Percentiles rank a stretch among this genome's conserved stretches.
Evolutionary conservation across 306 rosid genomes (phyloP).

Genomic region (Casuarina glauca): DNA sequence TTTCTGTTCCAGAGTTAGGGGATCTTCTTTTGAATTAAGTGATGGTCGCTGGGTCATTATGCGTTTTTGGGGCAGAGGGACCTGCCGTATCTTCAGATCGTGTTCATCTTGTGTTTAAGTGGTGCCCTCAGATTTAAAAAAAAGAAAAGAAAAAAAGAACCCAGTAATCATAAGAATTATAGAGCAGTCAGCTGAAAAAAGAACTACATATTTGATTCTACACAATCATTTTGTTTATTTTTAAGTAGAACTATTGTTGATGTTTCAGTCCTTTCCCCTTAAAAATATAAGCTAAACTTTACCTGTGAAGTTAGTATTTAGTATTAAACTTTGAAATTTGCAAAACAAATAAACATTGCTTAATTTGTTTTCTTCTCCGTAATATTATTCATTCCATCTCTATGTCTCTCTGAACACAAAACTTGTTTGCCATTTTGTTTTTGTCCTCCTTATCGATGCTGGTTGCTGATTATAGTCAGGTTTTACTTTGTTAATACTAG

Average conservation of each 20-base stretch:
- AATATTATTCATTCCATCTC: not conserved
- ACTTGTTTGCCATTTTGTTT: too few species aligned
- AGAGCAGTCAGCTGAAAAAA: too few species aligned
- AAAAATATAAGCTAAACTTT: not conserved
- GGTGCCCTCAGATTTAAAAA: not conserved
- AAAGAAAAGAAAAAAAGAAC: not conserved
- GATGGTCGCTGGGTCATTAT: not conserved
- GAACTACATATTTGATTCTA: not conserved
- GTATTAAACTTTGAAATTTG: not conserved
- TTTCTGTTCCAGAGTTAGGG: not conserved
- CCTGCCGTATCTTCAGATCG: not conserved
- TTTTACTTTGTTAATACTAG: not conserved
- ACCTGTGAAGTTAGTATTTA: not conserved
- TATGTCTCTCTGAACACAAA: not conserved
- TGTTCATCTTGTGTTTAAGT: not conserved
- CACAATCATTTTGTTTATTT: not conserved
- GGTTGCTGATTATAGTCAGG: not conserved
- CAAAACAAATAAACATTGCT: not conserved
- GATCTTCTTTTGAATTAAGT: not conserved
- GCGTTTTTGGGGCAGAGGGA: not conserved
- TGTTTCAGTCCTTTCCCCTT: not conserved
- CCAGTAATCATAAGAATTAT: not conserved
- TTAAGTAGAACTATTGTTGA: not conserved
- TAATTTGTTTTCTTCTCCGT: not conserved
- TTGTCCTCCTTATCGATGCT: not conserved